Percentiles rank a stretch among this genome's conserved stretches.
Evolutionary conservation across 352 stramenopile species (phyloP).

Genomic region (Pilasporangium apinafurcum): DNA sequence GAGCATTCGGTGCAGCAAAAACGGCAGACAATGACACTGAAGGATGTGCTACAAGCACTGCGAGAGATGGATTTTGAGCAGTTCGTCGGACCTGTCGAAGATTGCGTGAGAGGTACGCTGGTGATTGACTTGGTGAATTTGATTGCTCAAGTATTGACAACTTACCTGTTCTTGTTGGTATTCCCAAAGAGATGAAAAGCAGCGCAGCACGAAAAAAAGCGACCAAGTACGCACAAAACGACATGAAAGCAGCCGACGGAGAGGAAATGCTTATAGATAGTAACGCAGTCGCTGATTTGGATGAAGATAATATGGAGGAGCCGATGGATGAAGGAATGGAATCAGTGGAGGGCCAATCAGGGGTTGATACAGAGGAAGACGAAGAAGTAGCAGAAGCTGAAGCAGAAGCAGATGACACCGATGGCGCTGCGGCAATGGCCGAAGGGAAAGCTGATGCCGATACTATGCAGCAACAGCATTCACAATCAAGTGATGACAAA

Average conservation of each 20-base stretch:
- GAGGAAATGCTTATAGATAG: constrained; percentile 20
- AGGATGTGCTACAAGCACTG: constrained; percentile 68
- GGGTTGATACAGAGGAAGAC: constrained; percentile 9
- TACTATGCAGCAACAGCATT: too few relatives aligned
- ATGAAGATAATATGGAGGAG: too few relatives aligned
- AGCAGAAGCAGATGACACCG: constrained; percentile 15
- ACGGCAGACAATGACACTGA: constrained; percentile 67
- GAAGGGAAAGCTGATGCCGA: too few relatives aligned
- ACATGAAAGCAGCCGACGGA: constrained; percentile 20
- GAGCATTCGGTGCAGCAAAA: constrained; percentile 62
- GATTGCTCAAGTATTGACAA: neutral
- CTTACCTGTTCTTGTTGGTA: neutral
- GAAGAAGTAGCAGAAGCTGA: constrained; percentile 10
- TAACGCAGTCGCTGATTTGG: too few relatives aligned
- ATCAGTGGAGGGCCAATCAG: constrained; percentile 25
- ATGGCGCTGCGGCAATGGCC: constrained; percentile 3
- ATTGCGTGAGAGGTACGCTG: constrained; percentile 56
- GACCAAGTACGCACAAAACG: constrained; percentile 11
- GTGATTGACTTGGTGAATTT: neutral
- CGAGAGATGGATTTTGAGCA: constrained; percentile 74
- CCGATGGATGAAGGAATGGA: constrained; percentile 33
- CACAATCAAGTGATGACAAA: too few relatives aligned
- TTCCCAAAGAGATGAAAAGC: constrained; percentile 36
- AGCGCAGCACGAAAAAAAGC: constrained; percentile 23
- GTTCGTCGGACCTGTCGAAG: constrained; percentile 62